Conservation (phyloP, 164 flowering plant genomes). For the Annona cherimola region DNA sequence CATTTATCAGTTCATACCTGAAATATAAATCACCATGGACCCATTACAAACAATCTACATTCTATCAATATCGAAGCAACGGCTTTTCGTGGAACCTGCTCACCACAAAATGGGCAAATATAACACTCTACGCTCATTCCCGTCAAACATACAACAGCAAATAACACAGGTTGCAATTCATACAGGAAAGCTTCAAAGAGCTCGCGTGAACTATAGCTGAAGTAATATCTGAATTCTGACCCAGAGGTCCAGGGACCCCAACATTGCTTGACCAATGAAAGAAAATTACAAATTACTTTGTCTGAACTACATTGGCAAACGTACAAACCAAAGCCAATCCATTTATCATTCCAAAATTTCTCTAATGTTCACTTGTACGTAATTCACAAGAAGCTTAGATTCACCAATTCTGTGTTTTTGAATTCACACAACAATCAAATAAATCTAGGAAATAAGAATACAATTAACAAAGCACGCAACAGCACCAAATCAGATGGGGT, state of each 20-base stretch:
- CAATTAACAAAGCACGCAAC: neutral
- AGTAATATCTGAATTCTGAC: neutral
- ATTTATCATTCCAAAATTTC: no score
- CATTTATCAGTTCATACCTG: no score
- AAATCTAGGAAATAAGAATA: no score
- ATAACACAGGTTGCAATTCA: no score
- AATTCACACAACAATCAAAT: neutral
- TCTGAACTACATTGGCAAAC: neutral
- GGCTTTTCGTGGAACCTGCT: no score
- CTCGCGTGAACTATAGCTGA: neutral
- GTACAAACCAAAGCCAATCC: no score
- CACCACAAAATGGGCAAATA: no score
- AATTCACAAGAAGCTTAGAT: neutral
- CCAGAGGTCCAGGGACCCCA: neutral
- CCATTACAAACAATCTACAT: no score
- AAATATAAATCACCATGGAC: no score
- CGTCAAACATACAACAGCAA: no score
- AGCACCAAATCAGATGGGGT: neutral
- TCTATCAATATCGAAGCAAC: no score
- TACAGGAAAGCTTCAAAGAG: neutral
- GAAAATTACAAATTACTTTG: neutral
- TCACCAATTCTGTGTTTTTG: neutral
- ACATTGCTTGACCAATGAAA: neutral
- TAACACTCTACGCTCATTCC: no score
- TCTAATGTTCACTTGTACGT: neutral